Base-by-base conservation (phyloP, 2,329 filamentous ascomycete genomes). In the Golovinomyces cichoracearum region DNA sequence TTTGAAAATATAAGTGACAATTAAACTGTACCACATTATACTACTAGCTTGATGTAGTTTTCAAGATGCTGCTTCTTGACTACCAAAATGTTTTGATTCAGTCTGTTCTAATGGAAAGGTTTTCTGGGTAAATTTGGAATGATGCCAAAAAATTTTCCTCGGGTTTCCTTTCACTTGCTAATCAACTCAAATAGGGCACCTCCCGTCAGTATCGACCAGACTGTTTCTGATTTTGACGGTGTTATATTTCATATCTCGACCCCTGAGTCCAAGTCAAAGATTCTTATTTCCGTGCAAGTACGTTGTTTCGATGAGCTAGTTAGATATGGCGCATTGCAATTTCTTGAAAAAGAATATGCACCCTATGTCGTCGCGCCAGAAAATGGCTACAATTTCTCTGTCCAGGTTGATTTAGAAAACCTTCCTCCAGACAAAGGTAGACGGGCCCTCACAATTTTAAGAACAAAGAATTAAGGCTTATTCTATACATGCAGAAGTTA, bases 1-100 rank as follows among this genome's bases (percentile, higher is more conserved):
- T n/a, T n/a, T n/a, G n/a, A n/a, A n/a, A n/a, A n/a, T n/a, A n/a
- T n/a, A n/a, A n/a, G n/a, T n/a, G n/a, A n/a, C n/a, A n/a, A n/a
- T n/a, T n/a, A n/a, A n/a, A n/a, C n/a, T n/a, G n/a, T n/a, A n/a
- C n/a, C n/a, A n/a, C n/a, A n/a, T n/a, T n/a, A n/a, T n/a, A n/a
- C n/a, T n/a, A n/a, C n/a, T 33, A 33, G 29, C 29, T 15, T 33
- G 10, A 15, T 10, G n/a, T 33, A 33, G 29, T 15, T 12, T 55
- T 57, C 64, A 76, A 62, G 54, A 80, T 80, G 90, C 78, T 98
- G 69, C 79, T 98, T 58, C 78, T 99, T 64, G 92, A 98, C 68
- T 98, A 98, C 61, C 90, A 98, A 65, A 99, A 98, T 66, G 84
- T 93, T 47, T 74, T 98, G 63, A 93, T 99, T 59, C 85, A 95